Evolutionary conservation across 2,329 filamentous ascomycete genomes (phyloP).

Genomic region (Fusarium goolgardi): DNA sequence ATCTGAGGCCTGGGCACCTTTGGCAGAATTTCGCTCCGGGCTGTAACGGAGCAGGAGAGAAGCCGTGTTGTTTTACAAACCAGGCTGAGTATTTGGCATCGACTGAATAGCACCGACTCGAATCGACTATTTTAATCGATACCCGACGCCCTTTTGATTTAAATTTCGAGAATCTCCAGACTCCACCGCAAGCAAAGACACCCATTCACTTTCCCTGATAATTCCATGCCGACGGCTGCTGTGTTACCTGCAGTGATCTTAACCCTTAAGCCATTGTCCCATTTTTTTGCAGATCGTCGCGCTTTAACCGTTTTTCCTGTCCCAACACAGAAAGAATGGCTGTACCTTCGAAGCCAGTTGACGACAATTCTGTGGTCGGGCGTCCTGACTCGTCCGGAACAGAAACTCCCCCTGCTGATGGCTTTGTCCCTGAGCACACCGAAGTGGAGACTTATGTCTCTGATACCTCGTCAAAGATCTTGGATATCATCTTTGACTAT

Average conservation of each 20-base stretch:
- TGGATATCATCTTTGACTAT: slow-evolving; percentile 17
- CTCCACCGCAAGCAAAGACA: neutral
- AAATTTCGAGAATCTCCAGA: neutral
- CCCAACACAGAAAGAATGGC: neutral
- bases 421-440: neutral
- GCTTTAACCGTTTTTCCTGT: neutral
- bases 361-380: neutral
- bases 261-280: neutral
- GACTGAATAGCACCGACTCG: neutral
- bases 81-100: neutral
- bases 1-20: neutral
- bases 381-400: neutral
- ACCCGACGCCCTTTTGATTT: neutral
- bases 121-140: neutral
- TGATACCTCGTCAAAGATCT: neutral
- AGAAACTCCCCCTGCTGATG: neutral
- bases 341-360: neutral
- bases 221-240: neutral
- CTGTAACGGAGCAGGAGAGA: neutral
- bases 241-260: slow-evolving; percentile 6
- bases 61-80: neutral
- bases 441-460: neutral
- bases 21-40: neutral
- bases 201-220: neutral
- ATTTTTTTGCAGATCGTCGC: neutral